phyloP scores from a whole-genome alignment of 1,284 basidiomycete species.

The Athelia psychrophila region DNA sequence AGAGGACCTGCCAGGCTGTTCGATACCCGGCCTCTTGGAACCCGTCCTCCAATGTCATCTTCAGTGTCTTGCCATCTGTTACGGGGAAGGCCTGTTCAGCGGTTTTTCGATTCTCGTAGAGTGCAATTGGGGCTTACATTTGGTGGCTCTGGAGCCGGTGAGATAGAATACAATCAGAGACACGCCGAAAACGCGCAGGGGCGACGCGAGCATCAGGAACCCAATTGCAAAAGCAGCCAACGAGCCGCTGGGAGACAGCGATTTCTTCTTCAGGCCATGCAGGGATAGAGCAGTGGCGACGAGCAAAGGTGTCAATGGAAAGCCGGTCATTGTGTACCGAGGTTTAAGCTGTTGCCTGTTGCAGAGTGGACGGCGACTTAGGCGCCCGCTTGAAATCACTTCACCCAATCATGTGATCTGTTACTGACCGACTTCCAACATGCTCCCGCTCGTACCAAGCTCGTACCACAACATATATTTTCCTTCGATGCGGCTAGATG shows the following conservation, averaged over 20 bases:
- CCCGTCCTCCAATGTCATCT: constrained; percentile 78
- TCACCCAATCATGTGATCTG: background rate
- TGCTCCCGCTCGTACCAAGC: background rate
- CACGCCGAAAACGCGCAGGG: constrained; percentile 65
- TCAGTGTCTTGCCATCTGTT: constrained; percentile 63
- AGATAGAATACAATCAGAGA: constrained; percentile 84
- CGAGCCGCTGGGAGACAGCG: constrained; percentile 72
- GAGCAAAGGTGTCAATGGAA: constrained; percentile 9
- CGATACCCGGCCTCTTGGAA: constrained; percentile 72
- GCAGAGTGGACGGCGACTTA: too few relatives aligned
- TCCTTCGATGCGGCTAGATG: too few relatives aligned
- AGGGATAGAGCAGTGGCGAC: constrained; percentile 41
- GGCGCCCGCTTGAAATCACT: background rate
- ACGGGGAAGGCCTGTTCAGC: background rate
- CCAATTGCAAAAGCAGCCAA: constrained; percentile 76
- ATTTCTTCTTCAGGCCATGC: constrained; percentile 55
- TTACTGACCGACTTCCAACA: background rate
- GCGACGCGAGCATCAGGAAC: constrained; percentile 58
- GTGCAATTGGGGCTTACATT: constrained; percentile 44
- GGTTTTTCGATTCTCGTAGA: background rate
- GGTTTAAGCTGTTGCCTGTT: background rate
- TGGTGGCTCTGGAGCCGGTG: constrained; percentile 81
- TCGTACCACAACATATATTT: background rate
- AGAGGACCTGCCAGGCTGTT: constrained; percentile 76
- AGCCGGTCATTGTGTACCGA: background rate